Conservation (phyloP, 495 filamentous ascomycete genomes). For the Aspergillus bridgeri region DNA sequence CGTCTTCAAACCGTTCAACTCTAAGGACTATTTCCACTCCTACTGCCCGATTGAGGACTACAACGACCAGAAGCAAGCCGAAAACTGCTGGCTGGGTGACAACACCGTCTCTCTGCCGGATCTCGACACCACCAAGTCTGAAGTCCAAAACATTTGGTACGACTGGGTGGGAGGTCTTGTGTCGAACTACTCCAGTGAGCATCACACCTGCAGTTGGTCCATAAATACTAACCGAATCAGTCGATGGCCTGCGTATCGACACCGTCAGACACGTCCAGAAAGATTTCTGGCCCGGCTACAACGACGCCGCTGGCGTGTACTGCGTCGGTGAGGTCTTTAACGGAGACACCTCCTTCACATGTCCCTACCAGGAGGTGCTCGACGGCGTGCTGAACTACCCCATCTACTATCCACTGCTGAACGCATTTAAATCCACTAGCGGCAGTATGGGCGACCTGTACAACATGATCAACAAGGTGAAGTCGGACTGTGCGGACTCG, state of each 20-base stretch:
- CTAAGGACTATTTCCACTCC: constrained; percentile 60
- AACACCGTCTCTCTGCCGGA: constrained; percentile 62
- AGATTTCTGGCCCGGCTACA: constrained; percentile 65
- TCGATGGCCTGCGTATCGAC: constrained; percentile 79
- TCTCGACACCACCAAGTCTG: constrained; percentile 58
- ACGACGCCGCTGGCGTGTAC: constrained; percentile 65
- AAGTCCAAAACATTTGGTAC: constrained; percentile 57
- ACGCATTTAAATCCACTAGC: constrained; percentile 57
- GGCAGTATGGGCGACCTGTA: constrained; percentile 59
- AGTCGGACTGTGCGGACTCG: constrained; percentile 53
- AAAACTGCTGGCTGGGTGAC: constrained; percentile 65
- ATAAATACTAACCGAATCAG: constrained; percentile 16
- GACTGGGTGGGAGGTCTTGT: constrained; percentile 65
- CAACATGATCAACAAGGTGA: constrained; percentile 55
- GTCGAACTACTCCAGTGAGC: constrained; percentile 57
- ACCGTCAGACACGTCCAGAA: constrained; percentile 70
- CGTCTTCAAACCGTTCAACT: constrained; percentile 62
- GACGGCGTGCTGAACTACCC: constrained; percentile 68
- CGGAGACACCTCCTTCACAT: constrained; percentile 57
- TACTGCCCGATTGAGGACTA: constrained; percentile 65
- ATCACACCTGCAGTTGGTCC: too few relatives aligned
- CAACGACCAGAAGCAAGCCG: constrained; percentile 45
- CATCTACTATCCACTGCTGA: constrained; percentile 54
- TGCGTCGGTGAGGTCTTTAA: constrained; percentile 66
- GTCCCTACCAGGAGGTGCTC: constrained; percentile 59